phyloP scores from a whole-genome alignment of 306 rosid genomes.

The Prunus padus region DNA sequence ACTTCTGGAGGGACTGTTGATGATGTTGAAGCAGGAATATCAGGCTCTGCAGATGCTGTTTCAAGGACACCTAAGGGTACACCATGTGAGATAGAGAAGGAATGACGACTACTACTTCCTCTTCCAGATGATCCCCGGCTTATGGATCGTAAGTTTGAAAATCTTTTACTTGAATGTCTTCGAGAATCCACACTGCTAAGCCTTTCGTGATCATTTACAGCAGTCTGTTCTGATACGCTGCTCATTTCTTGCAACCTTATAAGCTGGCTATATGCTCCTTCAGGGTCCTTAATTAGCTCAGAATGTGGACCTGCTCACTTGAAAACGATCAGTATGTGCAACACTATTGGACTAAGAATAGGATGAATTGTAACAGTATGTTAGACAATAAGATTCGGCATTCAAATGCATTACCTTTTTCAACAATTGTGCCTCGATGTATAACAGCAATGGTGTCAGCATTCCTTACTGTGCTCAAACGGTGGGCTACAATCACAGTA shows the following conservation, averaged over 20 bases:
- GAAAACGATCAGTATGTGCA: slow-evolving; percentile 9
- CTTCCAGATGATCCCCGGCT: slow-evolving; percentile 57
- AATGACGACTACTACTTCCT: slow-evolving; percentile 44
- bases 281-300: slow-evolving; percentile 51
- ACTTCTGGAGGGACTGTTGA: slow-evolving; percentile 34
- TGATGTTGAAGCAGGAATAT: slow-evolving; percentile 24
- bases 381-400: not conserved
- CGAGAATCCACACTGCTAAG: not conserved
- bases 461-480: slow-evolving; percentile 58
- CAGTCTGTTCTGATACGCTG: slow-evolving; percentile 11
- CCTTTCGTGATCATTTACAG: slow-evolving; percentile 11
- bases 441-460: slow-evolving; percentile 61
- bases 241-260: slow-evolving; percentile 55
- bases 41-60: slow-evolving; percentile 23
- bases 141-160: slow-evolving; percentile 41
- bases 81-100: slow-evolving; percentile 38
- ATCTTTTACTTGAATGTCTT: not conserved
- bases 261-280: slow-evolving; percentile 67
- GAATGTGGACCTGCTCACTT: slow-evolving; percentile 55
- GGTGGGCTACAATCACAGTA: slow-evolving; percentile 67
- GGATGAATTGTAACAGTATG: not conserved
- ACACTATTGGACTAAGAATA: not conserved
- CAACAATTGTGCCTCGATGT: slow-evolving; percentile 61
- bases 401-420: slow-evolving; percentile 39
- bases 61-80: slow-evolving; percentile 37